Evolutionary conservation across 495 filamentous ascomycete species (phyloP).

Genomic region (Lophium mytilinum): DNA sequence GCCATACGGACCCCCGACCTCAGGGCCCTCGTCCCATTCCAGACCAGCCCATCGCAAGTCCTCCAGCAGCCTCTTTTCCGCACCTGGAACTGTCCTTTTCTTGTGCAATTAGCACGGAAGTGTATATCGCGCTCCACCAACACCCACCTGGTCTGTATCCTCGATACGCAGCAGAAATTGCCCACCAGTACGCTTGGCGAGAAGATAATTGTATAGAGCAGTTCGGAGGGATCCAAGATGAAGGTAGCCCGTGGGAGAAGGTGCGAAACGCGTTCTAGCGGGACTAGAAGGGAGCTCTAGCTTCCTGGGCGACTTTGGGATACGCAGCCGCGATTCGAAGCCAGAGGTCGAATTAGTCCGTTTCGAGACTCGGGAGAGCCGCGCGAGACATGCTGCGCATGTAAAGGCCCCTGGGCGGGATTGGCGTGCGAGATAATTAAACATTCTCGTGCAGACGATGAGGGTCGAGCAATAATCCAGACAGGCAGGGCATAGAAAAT

Average conservation of each 20-base stretch:
- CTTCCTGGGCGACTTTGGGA: not conserved
- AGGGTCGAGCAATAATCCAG: too few species aligned
- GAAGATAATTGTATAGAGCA: constrained; percentile 83
- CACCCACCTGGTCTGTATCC: constrained; percentile 83
- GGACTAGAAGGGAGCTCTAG: constrained; percentile 46
- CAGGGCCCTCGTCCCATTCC: constrained; percentile 91
- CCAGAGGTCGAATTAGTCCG: not conserved
- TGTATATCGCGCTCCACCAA: too few species aligned
- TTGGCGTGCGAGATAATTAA: too few species aligned
- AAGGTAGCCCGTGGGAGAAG: constrained; percentile 87
- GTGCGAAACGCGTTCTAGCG: constrained; percentile 87
- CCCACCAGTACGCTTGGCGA: constrained; percentile 81
- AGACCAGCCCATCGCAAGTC: constrained; percentile 86
- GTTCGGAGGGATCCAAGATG: constrained; percentile 89
- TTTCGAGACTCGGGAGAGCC: constrained; percentile 1
- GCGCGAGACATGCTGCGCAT: constrained; percentile 13
- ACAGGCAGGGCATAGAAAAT: too few species aligned
- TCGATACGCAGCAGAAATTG: constrained; percentile 89
- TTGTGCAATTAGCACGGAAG: constrained; percentile 36
- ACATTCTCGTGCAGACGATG: too few species aligned
- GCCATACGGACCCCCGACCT: constrained; percentile 67
- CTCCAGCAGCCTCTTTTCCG: constrained; percentile 64
- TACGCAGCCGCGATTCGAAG: not conserved
- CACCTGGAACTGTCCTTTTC: constrained; percentile 70
- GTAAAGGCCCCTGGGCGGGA: constrained; percentile 1